These are phyloP conservation scores for Piloderma croceum DNA, from an alignment of 768 basidiomycete genomes.

Conservation along the genomic window DNA sequence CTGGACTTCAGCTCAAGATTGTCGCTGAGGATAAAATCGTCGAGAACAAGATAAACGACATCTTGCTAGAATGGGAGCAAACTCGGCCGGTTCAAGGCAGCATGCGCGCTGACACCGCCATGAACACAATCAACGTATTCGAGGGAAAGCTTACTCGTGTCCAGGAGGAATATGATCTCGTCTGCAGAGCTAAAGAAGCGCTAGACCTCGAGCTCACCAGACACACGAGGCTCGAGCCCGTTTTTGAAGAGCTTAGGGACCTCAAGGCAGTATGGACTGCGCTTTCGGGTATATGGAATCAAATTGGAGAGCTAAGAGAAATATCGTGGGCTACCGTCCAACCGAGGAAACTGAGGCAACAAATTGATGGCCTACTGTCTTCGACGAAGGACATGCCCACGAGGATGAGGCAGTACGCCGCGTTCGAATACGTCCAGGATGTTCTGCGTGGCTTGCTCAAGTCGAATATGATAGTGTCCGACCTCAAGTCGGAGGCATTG, in stretches of 20 bases:
- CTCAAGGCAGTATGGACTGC: constrained; percentile 99
- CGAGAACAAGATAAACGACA: constrained; percentile 90
- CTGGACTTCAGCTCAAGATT: constrained; percentile 97
- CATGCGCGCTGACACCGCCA: constrained; percentile 92
- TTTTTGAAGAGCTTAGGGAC: constrained; percentile 92
- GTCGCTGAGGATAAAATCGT: constrained; percentile 99
- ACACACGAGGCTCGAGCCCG: constrained; percentile 86
- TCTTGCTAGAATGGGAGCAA: constrained; percentile 90
- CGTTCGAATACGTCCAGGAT: constrained; percentile 97
- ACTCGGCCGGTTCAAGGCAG: constrained; percentile 95
- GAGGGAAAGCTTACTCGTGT: constrained; percentile 86
- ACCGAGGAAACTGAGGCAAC: constrained; percentile 90
- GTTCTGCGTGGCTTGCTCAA: constrained; percentile 80
- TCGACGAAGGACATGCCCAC: constrained; percentile 99
- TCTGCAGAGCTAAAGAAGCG: constrained; percentile 95
- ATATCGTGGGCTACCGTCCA: constrained; percentile 88
- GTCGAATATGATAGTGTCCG: constrained; percentile 83
- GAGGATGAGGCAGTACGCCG: constrained; percentile 97
- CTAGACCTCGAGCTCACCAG: constrained; percentile 87
- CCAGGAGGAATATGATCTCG: constrained; percentile 91
- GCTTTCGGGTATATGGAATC: constrained; percentile 93
- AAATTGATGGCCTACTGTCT: constrained; percentile 82
- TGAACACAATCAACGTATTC: constrained; percentile 94
- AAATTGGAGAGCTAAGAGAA: constrained; percentile 85
- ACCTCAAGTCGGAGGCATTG: constrained; percentile 94